phyloP scores from a whole-genome alignment of 2,329 filamentous ascomycete genomes.

The Aspergillus transmontanensis region DNA sequence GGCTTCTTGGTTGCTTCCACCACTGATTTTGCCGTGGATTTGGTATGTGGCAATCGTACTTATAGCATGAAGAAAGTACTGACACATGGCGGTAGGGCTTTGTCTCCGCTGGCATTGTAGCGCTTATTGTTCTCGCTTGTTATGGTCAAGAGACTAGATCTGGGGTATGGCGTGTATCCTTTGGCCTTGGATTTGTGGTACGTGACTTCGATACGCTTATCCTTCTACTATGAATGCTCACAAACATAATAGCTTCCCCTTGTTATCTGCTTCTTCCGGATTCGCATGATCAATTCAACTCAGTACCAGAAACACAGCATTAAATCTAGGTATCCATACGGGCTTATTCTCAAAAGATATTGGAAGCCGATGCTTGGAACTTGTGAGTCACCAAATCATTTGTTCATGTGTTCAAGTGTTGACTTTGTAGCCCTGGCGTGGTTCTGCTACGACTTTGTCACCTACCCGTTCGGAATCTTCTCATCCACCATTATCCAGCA shows the following conservation, averaged over 20 bases:
- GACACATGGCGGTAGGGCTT: slow-evolving; percentile 21
- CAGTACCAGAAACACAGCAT: slow-evolving; percentile 52
- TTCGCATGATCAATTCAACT: slow-evolving; percentile 56
- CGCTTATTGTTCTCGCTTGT: slow-evolving; percentile 29
- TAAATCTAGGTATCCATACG: slow-evolving; percentile 51
- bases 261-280: slow-evolving; percentile 55
- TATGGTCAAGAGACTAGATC: slow-evolving; percentile 22
- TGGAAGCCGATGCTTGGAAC: slow-evolving; percentile 54
- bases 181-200: slow-evolving; percentile 52
- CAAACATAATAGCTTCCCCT: slow-evolving; percentile 43
- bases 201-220: not conserved
- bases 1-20: slow-evolving; percentile 30
- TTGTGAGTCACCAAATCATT: slow-evolving; percentile 19
- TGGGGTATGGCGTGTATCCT: slow-evolving; percentile 53
- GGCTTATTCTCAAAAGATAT: slow-evolving; percentile 52
- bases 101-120: slow-evolving; percentile 25
- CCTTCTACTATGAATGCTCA: not conserved
- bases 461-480: slow-evolving; percentile 59
- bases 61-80: not conserved
- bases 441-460: slow-evolving; percentile 60
- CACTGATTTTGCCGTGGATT: slow-evolving; percentile 29
- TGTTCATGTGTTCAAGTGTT: not conserved
- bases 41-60: slow-evolving; percentile 14
- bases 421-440: slow-evolving; percentile 43
- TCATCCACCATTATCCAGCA: slow-evolving; percentile 55